phyloP scores from a whole-genome alignment of 371 early-diverging fungal genomes.

The Apophysomyces elegans region DNA sequence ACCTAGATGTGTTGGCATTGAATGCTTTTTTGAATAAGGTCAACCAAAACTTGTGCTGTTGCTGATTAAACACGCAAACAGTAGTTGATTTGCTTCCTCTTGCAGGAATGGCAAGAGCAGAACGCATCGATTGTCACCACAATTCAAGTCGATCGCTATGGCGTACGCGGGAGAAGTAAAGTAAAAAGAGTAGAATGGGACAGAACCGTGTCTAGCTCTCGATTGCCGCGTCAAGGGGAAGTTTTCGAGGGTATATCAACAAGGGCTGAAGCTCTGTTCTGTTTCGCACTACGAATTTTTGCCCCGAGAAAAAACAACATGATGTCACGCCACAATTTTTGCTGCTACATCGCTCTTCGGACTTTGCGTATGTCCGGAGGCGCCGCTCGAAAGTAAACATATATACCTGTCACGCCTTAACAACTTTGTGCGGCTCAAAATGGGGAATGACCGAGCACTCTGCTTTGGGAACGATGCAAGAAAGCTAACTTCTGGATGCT shows the following conservation, averaged over 20 bases:
- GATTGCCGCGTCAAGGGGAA: background rate
- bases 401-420: no score
- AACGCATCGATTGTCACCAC: constrained; percentile 25
- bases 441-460: no score
- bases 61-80: constrained; percentile 17
- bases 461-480: no score
- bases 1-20: constrained; percentile 6
- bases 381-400: no score
- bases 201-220: background rate
- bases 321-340: constrained; percentile 11
- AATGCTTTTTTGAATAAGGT: constrained; percentile 5
- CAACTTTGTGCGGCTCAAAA: no score
- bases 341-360: background rate
- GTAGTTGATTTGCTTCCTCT: constrained; percentile 26
- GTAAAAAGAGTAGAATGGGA: background rate
- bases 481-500: no score
- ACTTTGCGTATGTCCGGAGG: no score
- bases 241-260: constrained; percentile 6
- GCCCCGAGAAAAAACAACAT: constrained; percentile 11
- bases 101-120: constrained; percentile 31
- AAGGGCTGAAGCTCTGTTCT: constrained; percentile 7
- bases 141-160: background rate
- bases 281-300: background rate
- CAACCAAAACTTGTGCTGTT: constrained; percentile 6
- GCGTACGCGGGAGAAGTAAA: background rate